Percentiles rank a stretch among this genome's conserved stretches.
phyloP scores from a whole-genome alignment of 352 stramenopile genomes.

The Thalassiosira mediterranea region DNA sequence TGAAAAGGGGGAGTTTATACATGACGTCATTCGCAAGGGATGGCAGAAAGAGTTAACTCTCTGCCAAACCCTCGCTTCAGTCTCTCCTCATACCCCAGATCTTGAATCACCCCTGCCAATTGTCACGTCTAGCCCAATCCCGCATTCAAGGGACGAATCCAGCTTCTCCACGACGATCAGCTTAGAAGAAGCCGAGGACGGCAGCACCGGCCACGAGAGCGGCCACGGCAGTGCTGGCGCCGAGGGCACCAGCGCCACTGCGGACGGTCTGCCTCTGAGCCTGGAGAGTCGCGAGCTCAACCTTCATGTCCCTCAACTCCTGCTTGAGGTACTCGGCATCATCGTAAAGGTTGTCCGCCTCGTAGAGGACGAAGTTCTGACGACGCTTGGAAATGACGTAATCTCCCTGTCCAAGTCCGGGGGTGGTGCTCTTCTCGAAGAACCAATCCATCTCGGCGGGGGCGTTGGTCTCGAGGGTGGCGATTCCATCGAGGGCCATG shows the following conservation, averaged over 20 bases:
- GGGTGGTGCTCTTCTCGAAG: slow-evolving; percentile 32
- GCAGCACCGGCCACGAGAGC: neutral
- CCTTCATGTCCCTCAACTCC: slow-evolving; percentile 33
- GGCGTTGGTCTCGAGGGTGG: slow-evolving; percentile 37
- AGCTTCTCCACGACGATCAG: neutral
- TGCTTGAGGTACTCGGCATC: slow-evolving; percentile 37
- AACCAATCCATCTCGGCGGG: slow-evolving; percentile 15
- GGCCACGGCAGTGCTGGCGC: neutral
- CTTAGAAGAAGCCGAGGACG: slow-evolving; percentile 30
- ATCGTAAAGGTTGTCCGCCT: slow-evolving; percentile 40
- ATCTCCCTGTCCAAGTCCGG: slow-evolving; percentile 56
- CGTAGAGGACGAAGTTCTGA: slow-evolving; percentile 60
- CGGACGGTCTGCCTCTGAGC: neutral
- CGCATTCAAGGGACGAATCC: neutral
- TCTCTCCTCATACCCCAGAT: slow-evolving; percentile 35
- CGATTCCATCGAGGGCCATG: slow-evolving; percentile 47
- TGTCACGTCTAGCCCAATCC: neutral
- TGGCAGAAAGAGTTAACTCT: slow-evolving; percentile 4
- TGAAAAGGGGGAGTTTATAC: slow-evolving; percentile 36
- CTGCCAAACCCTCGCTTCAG: slow-evolving; percentile 17
- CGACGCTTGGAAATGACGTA: slow-evolving; percentile 73
- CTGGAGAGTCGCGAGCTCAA: neutral
- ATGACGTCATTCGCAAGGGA: slow-evolving; percentile 41
- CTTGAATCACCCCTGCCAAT: neutral
- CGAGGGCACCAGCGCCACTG: neutral